Conservation (phyloP, 805 yeast species). For the Zygoascus flipseniorum region DNA sequence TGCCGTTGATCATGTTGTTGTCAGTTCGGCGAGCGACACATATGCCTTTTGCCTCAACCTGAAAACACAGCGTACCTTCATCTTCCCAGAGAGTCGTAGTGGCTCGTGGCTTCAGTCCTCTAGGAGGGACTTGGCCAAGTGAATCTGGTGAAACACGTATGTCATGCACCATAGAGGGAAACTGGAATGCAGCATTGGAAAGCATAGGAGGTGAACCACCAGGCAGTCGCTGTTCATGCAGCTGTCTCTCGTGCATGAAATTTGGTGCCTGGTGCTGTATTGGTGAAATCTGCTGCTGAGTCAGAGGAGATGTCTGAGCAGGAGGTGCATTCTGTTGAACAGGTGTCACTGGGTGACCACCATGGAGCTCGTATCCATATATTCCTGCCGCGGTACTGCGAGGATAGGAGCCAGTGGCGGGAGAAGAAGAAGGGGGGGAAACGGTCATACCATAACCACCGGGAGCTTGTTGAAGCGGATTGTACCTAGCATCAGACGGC, state of each 20-base stretch:
- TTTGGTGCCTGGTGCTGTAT: not conserved
- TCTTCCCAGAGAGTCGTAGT: constrained; percentile 87
- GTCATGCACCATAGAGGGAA: constrained; percentile 17
- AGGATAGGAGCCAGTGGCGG: not conserved
- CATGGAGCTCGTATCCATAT: not conserved
- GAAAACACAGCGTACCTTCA: constrained; percentile 76
- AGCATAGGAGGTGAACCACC: not conserved
- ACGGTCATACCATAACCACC: not conserved
- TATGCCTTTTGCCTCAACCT: constrained; percentile 74
- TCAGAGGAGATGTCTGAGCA: not conserved
- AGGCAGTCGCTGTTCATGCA: not conserved
- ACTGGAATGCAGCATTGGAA: constrained; percentile 13
- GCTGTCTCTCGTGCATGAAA: not conserved
- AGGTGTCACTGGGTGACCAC: not conserved
- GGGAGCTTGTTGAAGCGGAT: not conserved
- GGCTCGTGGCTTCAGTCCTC: constrained; percentile 40
- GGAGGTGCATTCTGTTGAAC: constrained; percentile 1
- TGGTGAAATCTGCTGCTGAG: constrained; percentile 1
- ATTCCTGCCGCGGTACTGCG: not conserved
- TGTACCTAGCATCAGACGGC: not conserved
- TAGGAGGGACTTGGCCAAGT: constrained; percentile 24
- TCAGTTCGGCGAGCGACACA: constrained; percentile 81
- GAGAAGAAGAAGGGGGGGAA: not conserved
- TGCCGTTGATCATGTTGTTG: constrained; percentile 80
- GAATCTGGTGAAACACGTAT: constrained; percentile 17